phyloP scores from a whole-genome alignment of 1,284 basidiomycete species.

The Agroathelia rolfsii region DNA sequence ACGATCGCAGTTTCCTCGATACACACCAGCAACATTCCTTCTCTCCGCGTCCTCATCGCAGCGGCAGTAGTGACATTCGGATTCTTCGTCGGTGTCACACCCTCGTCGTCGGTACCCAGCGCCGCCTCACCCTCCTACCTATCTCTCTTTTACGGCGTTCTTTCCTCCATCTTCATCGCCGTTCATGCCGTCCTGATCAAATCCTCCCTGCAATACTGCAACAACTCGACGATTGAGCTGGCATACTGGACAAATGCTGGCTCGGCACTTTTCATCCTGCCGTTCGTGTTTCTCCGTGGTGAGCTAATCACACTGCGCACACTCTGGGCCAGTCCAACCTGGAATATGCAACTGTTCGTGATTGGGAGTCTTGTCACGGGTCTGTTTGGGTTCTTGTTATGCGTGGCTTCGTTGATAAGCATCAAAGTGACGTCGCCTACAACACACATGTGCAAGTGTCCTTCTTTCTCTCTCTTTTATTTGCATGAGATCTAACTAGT shows the following conservation, averaged over 20 bases:
- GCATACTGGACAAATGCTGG: slow-evolving; percentile 81
- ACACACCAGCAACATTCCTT: slow-evolving; percentile 64
- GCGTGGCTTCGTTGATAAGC: slow-evolving; percentile 78
- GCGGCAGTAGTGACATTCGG: slow-evolving; percentile 71
- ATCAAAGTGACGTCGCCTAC: slow-evolving; percentile 90
- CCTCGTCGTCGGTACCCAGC: slow-evolving; percentile 40
- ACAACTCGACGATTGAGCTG: slow-evolving; percentile 68
- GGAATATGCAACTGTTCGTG: too few relatives aligned
- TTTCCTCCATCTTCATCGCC: slow-evolving; percentile 70
- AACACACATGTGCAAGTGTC: slow-evolving; percentile 89
- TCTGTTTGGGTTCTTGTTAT: slow-evolving; percentile 78
- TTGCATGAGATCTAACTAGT: slow-evolving; percentile 70
- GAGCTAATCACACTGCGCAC: slow-evolving; percentile 55
- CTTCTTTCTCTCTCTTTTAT: slow-evolving; percentile 69
- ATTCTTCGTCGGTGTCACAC: slow-evolving; percentile 68
- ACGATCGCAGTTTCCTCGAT: slow-evolving; percentile 74
- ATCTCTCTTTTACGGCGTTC: slow-evolving; percentile 64
- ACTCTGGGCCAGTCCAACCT: too few relatives aligned
- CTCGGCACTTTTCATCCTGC: slow-evolving; percentile 56
- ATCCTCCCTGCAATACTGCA: slow-evolving; percentile 62
- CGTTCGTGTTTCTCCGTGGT: slow-evolving; percentile 59
- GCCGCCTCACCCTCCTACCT: slow-evolving; percentile 37
- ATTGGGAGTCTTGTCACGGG: slow-evolving; percentile 75
- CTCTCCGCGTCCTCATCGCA: slow-evolving; percentile 56
- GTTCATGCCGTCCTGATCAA: slow-evolving; percentile 84